Evolutionary conservation across 768 basidiomycete genomes (phyloP), one percentile per base, ranked within the genome.

Genomic region (Lanmaoa rubissima): DNA sequence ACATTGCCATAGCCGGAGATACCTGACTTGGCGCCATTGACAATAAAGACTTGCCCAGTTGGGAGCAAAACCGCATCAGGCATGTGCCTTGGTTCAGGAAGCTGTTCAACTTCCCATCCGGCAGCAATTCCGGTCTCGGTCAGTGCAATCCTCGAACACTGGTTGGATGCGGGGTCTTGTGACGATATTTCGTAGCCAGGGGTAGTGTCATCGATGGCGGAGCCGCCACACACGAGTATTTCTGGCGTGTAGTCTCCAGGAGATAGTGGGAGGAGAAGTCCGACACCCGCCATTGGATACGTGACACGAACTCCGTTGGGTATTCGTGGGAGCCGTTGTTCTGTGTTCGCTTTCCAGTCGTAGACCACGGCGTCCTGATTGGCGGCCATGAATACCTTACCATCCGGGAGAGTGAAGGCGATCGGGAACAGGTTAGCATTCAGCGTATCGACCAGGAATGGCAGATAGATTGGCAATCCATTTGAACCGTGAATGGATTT

Each of bases 351-450:
- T 61, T 77, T 67, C 89, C 88, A 90, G 69, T 92, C 79, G 62
- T 92, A 92, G 59, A 92, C 84, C 77, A 86, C 90, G 7, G 88
- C 87, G 55, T 90, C 85, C 36, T 75, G 82, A 66, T 92, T 91
- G 5, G 90, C 90, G 31, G 87, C 89, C 51, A 92, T 78, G 68
- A 91, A 92, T 4, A 92, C 61, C 26, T 69, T 82, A 11, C 86
- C 86, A 59, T 89, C 81, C 16, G 90, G 87, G 41, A 92, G 80
- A 41, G 77, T 64, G 63, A 92, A 88, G 13, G 84, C 86, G 57
- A 90, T 86, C 2, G 89, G 89, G 60, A 92, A 92, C 26, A 92
- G 77, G 67, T 92, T 92, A n/a, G 90, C 84, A 65, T 86, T 88
- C 56, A 92, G 75, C 4, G 90, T 90, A 54, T 85, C 81, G 57